Base-by-base conservation (phyloP, 768 basidiomycete species). In the Mycena galericulata region DNA sequence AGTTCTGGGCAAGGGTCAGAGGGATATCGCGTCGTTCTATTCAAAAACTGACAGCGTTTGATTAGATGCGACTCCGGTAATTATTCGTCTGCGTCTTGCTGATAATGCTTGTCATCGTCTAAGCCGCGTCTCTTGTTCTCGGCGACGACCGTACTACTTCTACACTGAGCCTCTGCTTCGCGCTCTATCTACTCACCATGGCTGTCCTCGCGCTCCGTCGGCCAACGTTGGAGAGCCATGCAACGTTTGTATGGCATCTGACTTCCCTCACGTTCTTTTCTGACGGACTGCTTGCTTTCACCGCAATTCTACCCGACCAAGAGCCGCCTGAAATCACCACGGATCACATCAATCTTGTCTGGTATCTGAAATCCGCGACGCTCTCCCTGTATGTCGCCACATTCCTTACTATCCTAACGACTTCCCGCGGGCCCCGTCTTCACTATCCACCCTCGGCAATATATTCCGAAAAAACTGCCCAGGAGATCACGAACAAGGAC, bases 351-450 rank as follows among this genome's bases (percentile, higher is more conserved):
- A 29, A 64, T 65, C 32, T 72, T 90, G 8, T 92, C n/a, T n/a
- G 89, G 88, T 87, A 88, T 36, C 34, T 36, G 34, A 36, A 14
- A 36, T 36, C 34, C 61, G 74, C 84, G 4, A 79, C 83, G 12
- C 74, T 91, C 10, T 80, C 71, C 9, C 75, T 92, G 24, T 90
- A 90, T 69, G 74, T 78, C 22, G 29, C 86, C 12, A 79, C 84
- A 2, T 80, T 80, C 59, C 58, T 80, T 43, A 58, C 82, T 11
- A 76, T 77, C 8, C 74, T 82, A 26, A 82, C 89, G n/a, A 91
- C 89, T 3, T 92, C 91, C 2, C 82, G 86, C 36, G 95, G 95
- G 0, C 96, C 96, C 0, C 79, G 82, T 5, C 81, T 96, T 9
- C 87, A 94, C 74, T 93, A 88, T 73, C 91, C 93, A 1, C 81